phyloP scores from a whole-genome alignment of 257 asterid genomes.

The Lycium barbarum region DNA sequence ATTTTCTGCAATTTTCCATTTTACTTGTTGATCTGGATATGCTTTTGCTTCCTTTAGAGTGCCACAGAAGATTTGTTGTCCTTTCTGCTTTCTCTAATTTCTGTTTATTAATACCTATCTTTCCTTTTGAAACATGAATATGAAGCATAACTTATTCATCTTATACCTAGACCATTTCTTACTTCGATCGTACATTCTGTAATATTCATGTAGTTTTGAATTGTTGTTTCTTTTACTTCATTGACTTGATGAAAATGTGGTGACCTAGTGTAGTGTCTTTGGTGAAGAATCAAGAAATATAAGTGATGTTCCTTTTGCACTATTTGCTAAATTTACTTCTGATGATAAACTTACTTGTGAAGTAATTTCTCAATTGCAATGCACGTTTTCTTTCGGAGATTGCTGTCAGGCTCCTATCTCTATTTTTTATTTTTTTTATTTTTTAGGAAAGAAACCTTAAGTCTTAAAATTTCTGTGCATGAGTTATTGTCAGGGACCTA shows the following conservation, averaged over 20 bases:
- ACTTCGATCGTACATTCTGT: background rate
- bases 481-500: background rate
- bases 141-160: background rate
- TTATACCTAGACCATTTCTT: background rate
- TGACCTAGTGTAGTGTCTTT: background rate
- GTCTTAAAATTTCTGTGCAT: background rate
- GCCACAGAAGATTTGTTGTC: background rate
- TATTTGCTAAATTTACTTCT: background rate
- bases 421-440: too few relatives aligned
- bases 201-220: background rate
- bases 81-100: background rate
- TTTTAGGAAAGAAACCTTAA: background rate
- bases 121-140: background rate
- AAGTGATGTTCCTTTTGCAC: background rate
- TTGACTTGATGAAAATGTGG: background rate
- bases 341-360: background rate
- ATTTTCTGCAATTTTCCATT: background rate
- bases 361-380: background rate
- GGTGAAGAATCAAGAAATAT: background rate
- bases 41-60: background rate
- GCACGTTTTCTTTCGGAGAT: background rate
- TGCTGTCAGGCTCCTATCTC: background rate
- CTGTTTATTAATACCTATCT: background rate
- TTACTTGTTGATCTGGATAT: background rate
- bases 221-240: fast-evolving